These are phyloP conservation scores for Vitellaria paradoxa DNA, from an alignment of 179 eudicot species.

Conservation along the genomic window DNA sequence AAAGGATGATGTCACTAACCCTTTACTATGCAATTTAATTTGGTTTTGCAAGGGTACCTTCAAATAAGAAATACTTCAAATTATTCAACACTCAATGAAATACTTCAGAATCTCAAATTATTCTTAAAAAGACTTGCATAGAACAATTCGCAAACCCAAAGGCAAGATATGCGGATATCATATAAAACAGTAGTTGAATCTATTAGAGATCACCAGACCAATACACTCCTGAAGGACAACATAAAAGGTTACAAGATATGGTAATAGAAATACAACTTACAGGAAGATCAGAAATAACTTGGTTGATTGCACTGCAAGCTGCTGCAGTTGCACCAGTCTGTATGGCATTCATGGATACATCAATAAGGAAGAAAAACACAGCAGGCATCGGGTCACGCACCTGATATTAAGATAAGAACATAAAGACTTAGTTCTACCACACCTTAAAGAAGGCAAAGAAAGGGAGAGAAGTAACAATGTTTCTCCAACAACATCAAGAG, in stretches of 20 bases:
- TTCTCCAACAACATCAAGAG: background rate
- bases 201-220: background rate
- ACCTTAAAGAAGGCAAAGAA: background rate
- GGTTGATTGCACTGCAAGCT: conserved; percentile 90
- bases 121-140: background rate
- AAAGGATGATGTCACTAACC: background rate
- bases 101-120: background rate
- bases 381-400: conserved; percentile 99
- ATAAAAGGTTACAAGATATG: background rate
- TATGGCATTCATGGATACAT: conserved; percentile 86
- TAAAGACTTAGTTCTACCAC: background rate
- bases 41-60: background rate
- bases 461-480: background rate
- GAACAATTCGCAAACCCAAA: background rate
- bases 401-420: conserved; percentile 31
- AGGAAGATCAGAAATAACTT: conserved; percentile 92
- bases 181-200: background rate
- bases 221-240: conserved; percentile 1
- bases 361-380: conserved; percentile 84
- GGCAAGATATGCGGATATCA: background rate
- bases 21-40: background rate
- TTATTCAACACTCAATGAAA: background rate
- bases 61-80: background rate
- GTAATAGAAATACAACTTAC: conserved; percentile 43
- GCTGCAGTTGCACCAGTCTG: conserved; percentile 99